A percentile compares a stretch with the other conserved stretches of the same genome.
phyloP scores from a whole-genome alignment of 2,329 filamentous ascomycete species.

The Gnomoniopsis smithogilvyi region DNA sequence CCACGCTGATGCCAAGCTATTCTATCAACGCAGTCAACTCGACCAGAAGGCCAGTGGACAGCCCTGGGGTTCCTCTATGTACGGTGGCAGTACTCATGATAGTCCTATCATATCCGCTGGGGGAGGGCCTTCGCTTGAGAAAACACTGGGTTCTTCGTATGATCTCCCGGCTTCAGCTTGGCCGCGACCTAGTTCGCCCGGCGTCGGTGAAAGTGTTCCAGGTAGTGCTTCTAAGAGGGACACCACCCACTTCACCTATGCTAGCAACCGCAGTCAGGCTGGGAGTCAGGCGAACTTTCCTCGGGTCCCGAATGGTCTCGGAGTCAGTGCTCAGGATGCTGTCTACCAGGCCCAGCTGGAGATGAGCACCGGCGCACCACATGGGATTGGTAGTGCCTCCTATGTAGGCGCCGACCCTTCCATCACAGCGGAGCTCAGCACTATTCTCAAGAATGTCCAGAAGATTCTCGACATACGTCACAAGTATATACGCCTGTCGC shows the following conservation, averaged over 20 bases:
- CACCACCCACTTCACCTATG: conserved; percentile 13
- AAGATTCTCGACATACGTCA: conserved; percentile 82
- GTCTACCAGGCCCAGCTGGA: conserved; percentile 18
- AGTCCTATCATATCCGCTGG: conserved; percentile 40
- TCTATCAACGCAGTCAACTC: conserved; percentile 85
- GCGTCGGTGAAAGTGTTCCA: conserved; percentile 10
- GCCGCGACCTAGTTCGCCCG: conserved; percentile 11
- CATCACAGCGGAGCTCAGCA: conserved; percentile 77
- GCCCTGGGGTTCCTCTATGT: conserved; percentile 35
- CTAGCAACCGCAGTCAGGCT: conserved; percentile 17
- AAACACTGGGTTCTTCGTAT: conserved; percentile 8
- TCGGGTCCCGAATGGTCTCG: conserved; percentile 8
- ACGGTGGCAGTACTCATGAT: conserved; percentile 36
- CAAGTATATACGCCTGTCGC: conserved; percentile 82
- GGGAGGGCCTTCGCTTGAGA: conserved; percentile 8
- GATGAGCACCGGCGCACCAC: conserved; percentile 37
- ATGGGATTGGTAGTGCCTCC: conserved; percentile 63
- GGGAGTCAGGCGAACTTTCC: conserved; percentile 12
- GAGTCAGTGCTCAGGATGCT: conserved; percentile 23
- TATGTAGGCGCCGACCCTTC: conserved; percentile 72
- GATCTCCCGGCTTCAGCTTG: conserved; percentile 14
- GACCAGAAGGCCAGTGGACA: conserved; percentile 42
- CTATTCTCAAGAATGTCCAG: conserved; percentile 88
- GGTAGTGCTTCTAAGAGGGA: conserved; percentile 18
- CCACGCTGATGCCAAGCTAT: conserved; percentile 90